A percentile compares a stretch with the other conserved stretches of the same genome.
phyloP scores from a whole-genome alignment of 345 rosid genomes.

The Nephelium lappaceum region DNA sequence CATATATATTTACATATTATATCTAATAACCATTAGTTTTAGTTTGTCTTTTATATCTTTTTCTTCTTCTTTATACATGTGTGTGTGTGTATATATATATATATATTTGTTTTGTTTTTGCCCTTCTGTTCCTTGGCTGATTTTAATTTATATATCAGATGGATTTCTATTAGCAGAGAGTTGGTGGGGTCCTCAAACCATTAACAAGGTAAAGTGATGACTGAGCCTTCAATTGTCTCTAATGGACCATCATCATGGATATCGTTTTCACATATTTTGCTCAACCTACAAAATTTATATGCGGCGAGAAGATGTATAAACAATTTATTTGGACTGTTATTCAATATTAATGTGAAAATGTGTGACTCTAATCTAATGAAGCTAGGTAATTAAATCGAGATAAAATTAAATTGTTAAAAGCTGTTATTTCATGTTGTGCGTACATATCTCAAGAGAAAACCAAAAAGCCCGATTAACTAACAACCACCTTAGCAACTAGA shows the following conservation, averaged over 20 bases:
- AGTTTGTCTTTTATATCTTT: background rate
- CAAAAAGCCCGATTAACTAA: conserved; percentile 24
- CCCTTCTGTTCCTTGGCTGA: conserved; percentile 4
- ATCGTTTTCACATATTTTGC: conserved; percentile 37
- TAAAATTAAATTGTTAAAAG: conserved; percentile 25
- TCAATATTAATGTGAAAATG: conserved; percentile 2
- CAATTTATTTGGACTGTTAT: conserved; percentile 5
- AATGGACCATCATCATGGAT: conserved; percentile 37
- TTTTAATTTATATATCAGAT: conserved; percentile 20
- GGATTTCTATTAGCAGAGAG: conserved; percentile 8
- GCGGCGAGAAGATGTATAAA: conserved; percentile 36
- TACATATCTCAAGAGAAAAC: conserved; percentile 20
- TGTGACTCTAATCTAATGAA: no score
- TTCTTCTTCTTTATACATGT: no score
- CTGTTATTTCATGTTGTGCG: conserved; percentile 36
- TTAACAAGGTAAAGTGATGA: conserved; percentile 33
- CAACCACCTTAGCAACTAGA: conserved; percentile 23
- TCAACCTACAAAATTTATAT: conserved; percentile 20
- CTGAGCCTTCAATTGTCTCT: conserved; percentile 39
- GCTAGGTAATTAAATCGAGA: background rate
- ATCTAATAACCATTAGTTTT: background rate
- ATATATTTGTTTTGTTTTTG: no score
- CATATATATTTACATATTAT: background rate
- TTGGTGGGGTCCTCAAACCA: conserved; percentile 35
- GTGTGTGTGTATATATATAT: no score